Conservation (phyloP, 1,284 basidiomycete genomes). For the Chondrostereum purpureum region DNA sequence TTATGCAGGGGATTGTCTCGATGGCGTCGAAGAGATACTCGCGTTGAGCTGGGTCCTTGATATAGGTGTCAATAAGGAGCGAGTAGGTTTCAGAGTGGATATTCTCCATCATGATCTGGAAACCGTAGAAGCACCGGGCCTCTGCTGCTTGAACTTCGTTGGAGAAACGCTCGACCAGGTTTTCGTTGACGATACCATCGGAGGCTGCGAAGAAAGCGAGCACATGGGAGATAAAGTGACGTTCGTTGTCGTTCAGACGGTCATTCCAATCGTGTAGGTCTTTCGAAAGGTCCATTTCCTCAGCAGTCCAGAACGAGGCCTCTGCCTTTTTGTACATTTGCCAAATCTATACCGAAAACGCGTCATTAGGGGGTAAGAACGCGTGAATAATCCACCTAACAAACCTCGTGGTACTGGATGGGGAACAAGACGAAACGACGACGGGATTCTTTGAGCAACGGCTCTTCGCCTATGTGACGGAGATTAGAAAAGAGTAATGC, state of each 20-base stretch:
- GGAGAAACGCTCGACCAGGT: slow-evolving; percentile 85
- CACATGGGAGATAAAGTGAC: slow-evolving; percentile 93
- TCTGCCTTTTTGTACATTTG: slow-evolving; percentile 92
- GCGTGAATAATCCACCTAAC: slow-evolving; percentile 13
- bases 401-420: slow-evolving; percentile 87
- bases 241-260: slow-evolving; percentile 88
- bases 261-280: slow-evolving; percentile 92
- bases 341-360: slow-evolving; percentile 76
- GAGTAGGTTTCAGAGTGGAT: slow-evolving; percentile 97
- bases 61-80: slow-evolving; percentile 95
- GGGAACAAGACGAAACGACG: slow-evolving; percentile 90
- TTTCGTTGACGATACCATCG: slow-evolving; percentile 97
- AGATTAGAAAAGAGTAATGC: not conserved
- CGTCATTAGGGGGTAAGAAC: slow-evolving; percentile 1
- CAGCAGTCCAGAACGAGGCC: slow-evolving; percentile 95
- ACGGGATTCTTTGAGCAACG: slow-evolving; percentile 73
- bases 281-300: slow-evolving; percentile 97
- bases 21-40: slow-evolving; percentile 91
- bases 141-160: slow-evolving; percentile 92
- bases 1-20: slow-evolving; percentile 7
- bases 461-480: slow-evolving; percentile 58
- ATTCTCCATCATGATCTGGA: slow-evolving; percentile 99
- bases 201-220: slow-evolving; percentile 96
- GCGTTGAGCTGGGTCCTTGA: slow-evolving; percentile 82
- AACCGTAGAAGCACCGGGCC: slow-evolving; percentile 96